Percentiles rank a stretch among this genome's conserved stretches.
These are phyloP conservation scores for Blastocystis sp. DNA, from an alignment of 352 stramenopile genomes.

Conservation along the genomic window DNA sequence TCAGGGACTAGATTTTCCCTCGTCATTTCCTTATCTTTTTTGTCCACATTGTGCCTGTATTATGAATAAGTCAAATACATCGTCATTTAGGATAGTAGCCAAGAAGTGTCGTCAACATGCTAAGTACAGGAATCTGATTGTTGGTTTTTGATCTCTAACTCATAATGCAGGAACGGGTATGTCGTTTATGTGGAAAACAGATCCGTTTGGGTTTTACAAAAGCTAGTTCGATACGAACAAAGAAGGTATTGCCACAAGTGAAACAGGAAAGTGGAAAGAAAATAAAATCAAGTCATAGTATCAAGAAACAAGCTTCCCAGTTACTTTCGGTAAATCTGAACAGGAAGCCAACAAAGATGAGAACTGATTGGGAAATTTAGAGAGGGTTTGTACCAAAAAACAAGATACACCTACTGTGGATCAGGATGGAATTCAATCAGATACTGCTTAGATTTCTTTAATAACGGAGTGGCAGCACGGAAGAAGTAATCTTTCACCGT, in stretches of 20 bases:
- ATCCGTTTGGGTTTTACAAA: not conserved
- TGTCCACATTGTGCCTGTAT: slow-evolving; percentile 2
- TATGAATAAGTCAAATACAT: not conserved
- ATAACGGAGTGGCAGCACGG: not conserved
- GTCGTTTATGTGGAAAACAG: not conserved
- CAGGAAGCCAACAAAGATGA: not conserved
- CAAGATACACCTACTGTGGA: not conserved
- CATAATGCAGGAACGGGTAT: not conserved
- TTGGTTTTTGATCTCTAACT: not conserved
- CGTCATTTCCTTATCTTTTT: not conserved
- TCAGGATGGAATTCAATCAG: slow-evolving; percentile 49
- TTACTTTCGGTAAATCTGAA: not conserved
- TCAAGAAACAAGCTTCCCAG: not conserved
- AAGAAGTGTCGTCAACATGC: not conserved
- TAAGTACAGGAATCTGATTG: not conserved
- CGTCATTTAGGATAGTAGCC: not conserved
- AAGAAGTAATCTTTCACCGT: slow-evolving; percentile 25
- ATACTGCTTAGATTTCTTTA: slow-evolving; percentile 27
- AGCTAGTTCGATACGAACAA: too few species aligned
- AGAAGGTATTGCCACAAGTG: not conserved
- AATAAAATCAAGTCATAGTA: not conserved
- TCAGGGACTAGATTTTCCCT: not conserved
- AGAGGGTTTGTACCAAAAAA: slow-evolving; percentile 5
- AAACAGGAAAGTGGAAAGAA: not conserved
- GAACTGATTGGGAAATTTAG: slow-evolving; percentile 16